phyloP scores from a whole-genome alignment of 2,329 filamentous ascomycete species.

The Colletotrichum siamense region DNA sequence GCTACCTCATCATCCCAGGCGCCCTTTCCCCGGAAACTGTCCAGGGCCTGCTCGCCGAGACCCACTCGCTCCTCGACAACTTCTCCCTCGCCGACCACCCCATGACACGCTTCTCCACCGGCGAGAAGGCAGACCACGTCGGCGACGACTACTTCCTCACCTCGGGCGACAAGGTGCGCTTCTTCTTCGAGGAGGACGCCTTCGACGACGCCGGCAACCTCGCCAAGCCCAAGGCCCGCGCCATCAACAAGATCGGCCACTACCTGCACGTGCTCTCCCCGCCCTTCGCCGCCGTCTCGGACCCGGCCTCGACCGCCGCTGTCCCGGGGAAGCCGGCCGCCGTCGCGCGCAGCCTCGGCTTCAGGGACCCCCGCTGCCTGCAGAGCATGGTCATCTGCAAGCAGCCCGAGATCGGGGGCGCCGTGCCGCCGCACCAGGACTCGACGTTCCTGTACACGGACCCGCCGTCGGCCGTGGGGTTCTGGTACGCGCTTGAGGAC shows the following conservation, averaged over 20 bases:
- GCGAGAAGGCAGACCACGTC: slow-evolving; percentile 76
- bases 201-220: slow-evolving; percentile 72
- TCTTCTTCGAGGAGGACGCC: slow-evolving; percentile 97
- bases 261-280: slow-evolving; percentile 73
- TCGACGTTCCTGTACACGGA: slow-evolving; percentile 91
- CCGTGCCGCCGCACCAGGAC: slow-evolving; percentile 91
- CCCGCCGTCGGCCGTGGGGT: slow-evolving; percentile 88
- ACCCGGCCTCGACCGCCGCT: slow-evolving; percentile 51
- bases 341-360: slow-evolving; percentile 76
- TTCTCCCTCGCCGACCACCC: slow-evolving; percentile 87
- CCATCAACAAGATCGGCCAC: slow-evolving; percentile 91
- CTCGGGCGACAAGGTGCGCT: slow-evolving; percentile 90
- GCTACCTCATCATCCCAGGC: slow-evolving; percentile 86
- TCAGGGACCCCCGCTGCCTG: slow-evolving; percentile 75
- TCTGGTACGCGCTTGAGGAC: slow-evolving; percentile 97
- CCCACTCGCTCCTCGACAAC: slow-evolving; percentile 72
- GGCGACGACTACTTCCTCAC: slow-evolving; percentile 94
- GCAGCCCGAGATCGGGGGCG: slow-evolving; percentile 92
- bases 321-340: slow-evolving; percentile 50
- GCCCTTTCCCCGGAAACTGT: slow-evolving; percentile 74
- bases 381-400: slow-evolving; percentile 99
- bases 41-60: slow-evolving; percentile 73
- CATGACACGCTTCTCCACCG: slow-evolving; percentile 92
- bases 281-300: slow-evolving; percentile 66
- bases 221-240: slow-evolving; percentile 77